Conservation (phyloP, 768 basidiomycete species). For the Agrocybe praecox region DNA sequence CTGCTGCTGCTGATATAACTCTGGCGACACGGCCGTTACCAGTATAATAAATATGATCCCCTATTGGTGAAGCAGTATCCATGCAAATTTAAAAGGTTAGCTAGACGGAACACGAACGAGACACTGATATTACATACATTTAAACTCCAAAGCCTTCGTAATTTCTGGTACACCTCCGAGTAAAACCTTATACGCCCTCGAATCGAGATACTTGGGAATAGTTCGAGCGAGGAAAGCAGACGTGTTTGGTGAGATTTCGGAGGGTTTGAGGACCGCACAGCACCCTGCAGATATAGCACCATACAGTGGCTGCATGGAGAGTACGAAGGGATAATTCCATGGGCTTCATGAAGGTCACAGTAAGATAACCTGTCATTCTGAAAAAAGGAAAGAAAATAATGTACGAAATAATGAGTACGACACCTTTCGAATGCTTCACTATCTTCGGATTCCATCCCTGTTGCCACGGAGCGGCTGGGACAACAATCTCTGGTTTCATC, state of each 20-base stretch:
- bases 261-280: conserved; percentile 64
- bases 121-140: conserved; percentile 31
- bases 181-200: conserved; percentile 52
- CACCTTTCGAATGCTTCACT: conserved; percentile 61
- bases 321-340: conserved; percentile 68
- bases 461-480: conserved; percentile 42
- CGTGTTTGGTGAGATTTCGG: conserved; percentile 57
- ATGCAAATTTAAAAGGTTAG: too few relatives aligned
- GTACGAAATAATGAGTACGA: conserved; percentile 61
- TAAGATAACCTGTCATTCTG: background rate
- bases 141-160: conserved; percentile 49
- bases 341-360: conserved; percentile 40
- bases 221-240: conserved; percentile 54
- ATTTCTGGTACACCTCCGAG: conserved; percentile 63
- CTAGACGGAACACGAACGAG: background rate
- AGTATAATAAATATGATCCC: conserved; percentile 48
- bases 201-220: conserved; percentile 53
- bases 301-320: conserved; percentile 57
- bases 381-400: conserved; percentile 20
- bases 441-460: conserved; percentile 55
- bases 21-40: conserved; percentile 47
- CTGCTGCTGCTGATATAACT: conserved; percentile 53
- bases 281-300: conserved; percentile 81
- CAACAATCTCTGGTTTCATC: conserved; percentile 45
- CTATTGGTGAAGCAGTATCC: conserved; percentile 20